These are phyloP conservation scores for Aspergillus tubingensis DNA, from an alignment of 2,329 filamentous ascomycete genomes.

Conservation along the genomic window DNA sequence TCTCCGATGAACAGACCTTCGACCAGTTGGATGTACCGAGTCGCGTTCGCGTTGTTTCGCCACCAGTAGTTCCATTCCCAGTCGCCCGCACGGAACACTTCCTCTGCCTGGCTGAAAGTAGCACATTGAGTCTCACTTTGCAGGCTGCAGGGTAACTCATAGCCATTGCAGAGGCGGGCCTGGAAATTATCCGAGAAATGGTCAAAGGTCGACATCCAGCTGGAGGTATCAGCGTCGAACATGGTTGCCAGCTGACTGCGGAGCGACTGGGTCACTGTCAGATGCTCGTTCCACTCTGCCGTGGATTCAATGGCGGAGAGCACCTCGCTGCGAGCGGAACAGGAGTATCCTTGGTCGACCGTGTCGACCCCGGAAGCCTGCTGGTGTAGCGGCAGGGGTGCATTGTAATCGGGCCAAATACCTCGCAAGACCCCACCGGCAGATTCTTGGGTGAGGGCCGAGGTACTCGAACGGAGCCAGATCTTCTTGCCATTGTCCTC, in stretches of 20 bases:
- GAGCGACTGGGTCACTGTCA: conserved; percentile 33
- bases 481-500: conserved; percentile 21
- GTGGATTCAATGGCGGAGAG: conserved; percentile 33
- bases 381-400: conserved; percentile 40
- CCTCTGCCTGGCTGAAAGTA: conserved; percentile 34
- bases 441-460: conserved; percentile 38
- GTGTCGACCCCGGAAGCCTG: conserved; percentile 40
- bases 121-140: conserved; percentile 33
- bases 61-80: conserved; percentile 48
- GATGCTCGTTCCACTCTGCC: conserved; percentile 38
- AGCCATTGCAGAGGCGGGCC: conserved; percentile 44
- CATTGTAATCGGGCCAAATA: conserved; percentile 37
- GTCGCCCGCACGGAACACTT: conserved; percentile 44
- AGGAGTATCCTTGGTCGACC: conserved; percentile 40
- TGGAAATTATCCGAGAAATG: conserved; percentile 47
- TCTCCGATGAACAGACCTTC: conserved; percentile 44
- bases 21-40: conserved; percentile 40
- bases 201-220: conserved; percentile 41
- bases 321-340: conserved; percentile 25
- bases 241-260: conserved; percentile 34
- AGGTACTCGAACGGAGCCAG: conserved; percentile 43
- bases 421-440: conserved; percentile 44
- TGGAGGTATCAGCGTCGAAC: conserved; percentile 31
- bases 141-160: conserved; percentile 36
- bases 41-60: conserved; percentile 36